Conservation (phyloP, 2,329 filamentous ascomycete species). For the Furcasterigmium sp. region DNA sequence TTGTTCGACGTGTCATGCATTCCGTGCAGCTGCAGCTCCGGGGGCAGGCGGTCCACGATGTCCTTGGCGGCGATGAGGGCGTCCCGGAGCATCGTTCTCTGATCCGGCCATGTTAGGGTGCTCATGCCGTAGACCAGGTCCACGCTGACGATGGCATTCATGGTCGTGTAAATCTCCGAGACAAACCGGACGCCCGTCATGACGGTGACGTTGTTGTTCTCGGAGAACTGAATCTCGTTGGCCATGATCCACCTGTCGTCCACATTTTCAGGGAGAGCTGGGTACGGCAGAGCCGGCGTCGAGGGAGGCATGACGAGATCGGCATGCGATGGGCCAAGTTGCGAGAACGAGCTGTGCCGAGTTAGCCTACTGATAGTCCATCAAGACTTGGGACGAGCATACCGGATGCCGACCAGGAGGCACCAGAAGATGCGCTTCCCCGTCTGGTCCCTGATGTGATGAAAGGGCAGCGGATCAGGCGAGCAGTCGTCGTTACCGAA, state of each 20-base stretch:
- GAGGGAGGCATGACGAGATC: conserved; percentile 73
- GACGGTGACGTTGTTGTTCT: conserved; percentile 60
- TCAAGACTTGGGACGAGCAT: conserved; percentile 16
- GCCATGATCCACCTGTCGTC: conserved; percentile 78
- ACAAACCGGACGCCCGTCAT: conserved; percentile 78
- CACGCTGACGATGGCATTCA: conserved; percentile 72
- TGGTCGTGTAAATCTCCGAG: conserved; percentile 73
- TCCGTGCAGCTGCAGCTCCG: conserved; percentile 57
- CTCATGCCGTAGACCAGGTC: conserved; percentile 79
- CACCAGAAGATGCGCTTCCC: conserved; percentile 82
- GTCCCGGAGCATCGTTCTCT: conserved; percentile 66
- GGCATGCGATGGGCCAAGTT: conserved; percentile 66
- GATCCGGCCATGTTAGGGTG: conserved; percentile 71
- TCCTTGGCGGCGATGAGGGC: conserved; percentile 66
- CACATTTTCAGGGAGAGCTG: conserved; percentile 73
- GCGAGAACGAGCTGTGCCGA: conserved; percentile 60
- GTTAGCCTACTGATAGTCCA: conserved; percentile 9
- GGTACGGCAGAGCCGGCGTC: conserved; percentile 70
- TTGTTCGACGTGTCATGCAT: conserved; percentile 26
- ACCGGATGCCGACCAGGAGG: conserved; percentile 68
- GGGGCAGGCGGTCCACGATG: conserved; percentile 61
- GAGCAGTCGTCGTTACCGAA: conserved; percentile 34
- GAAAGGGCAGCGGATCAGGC: conserved; percentile 44
- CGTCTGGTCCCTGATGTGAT: conserved; percentile 68
- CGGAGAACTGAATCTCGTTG: conserved; percentile 65